phyloP scores from a whole-genome alignment of 2,329 filamentous ascomycete genomes.

The Sporothrix humicola region DNA sequence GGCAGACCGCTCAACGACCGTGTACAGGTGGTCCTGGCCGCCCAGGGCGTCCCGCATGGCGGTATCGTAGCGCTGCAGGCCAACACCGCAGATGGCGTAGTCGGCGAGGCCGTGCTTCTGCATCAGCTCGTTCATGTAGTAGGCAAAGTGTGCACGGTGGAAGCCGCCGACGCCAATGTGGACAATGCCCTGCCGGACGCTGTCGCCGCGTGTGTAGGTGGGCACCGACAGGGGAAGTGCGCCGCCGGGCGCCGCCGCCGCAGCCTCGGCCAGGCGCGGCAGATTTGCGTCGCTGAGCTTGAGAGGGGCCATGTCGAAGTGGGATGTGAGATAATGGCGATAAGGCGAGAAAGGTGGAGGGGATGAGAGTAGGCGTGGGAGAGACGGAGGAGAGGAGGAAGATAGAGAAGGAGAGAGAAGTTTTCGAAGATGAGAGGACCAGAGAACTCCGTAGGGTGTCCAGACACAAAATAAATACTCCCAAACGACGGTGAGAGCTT shows the following conservation, averaged over 20 bases:
- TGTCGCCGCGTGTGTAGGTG: conserved; percentile 50
- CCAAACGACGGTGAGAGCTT: conserved; percentile 3
- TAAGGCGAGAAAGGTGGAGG: background rate
- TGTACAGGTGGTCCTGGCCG: conserved; percentile 59
- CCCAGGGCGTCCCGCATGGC: conserved; percentile 57
- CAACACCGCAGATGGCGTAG: conserved; percentile 59
- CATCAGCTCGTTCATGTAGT: conserved; percentile 57
- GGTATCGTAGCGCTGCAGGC: conserved; percentile 56
- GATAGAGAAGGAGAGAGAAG: background rate
- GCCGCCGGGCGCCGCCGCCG: conserved; percentile 18
- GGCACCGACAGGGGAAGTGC: conserved; percentile 46
- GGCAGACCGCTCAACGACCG: conserved; percentile 60
- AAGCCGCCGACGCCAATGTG: conserved; percentile 62
- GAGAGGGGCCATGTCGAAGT: conserved; percentile 38
- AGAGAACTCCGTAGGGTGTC: background rate
- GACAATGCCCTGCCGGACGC: conserved; percentile 60
- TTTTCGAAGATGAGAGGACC: background rate
- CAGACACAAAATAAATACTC: background rate
- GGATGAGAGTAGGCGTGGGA: background rate
- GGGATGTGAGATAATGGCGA: background rate
- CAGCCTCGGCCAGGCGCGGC: conserved; percentile 42
- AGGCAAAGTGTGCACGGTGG: conserved; percentile 59
- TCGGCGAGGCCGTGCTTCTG: conserved; percentile 52
- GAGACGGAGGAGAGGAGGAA: background rate
- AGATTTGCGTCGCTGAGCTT: conserved; percentile 51